Evolutionary conservation across 306 rosid genomes (phyloP).

Genomic region (Macrotyloma uniflorum): DNA sequence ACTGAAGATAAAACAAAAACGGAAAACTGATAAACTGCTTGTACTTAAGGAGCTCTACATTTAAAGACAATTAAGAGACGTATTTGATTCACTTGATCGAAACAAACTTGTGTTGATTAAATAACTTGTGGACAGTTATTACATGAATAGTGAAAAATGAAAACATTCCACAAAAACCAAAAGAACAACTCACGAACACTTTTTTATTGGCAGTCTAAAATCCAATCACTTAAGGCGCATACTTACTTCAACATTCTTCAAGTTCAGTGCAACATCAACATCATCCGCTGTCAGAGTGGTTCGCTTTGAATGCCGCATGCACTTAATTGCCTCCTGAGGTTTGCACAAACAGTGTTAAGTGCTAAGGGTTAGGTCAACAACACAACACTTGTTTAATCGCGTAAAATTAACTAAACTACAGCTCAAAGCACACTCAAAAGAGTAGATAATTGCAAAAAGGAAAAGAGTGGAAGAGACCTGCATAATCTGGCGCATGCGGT

Average conservation of each 20-base stretch:
- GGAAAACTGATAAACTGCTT: neutral
- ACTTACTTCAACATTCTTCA: slow-evolving; percentile 88
- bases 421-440: neutral
- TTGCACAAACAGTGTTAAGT: neutral
- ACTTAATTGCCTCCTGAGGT: slow-evolving; percentile 87
- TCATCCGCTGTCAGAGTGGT: slow-evolving; percentile 72
- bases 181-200: neutral
- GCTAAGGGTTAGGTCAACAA: neutral
- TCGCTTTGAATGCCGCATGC: slow-evolving; percentile 88
- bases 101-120: slow-evolving; percentile 6
- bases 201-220: neutral
- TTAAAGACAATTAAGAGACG: neutral
- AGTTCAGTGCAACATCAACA: slow-evolving; percentile 82
- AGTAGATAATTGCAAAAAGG: neutral
- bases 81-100: neutral
- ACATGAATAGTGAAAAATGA: neutral
- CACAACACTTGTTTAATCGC: neutral
- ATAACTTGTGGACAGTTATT: neutral
- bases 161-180: neutral
- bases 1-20: neutral
- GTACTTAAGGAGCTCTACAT: neutral
- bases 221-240: neutral
- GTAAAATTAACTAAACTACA: neutral
- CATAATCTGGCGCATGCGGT: slow-evolving; percentile 91
- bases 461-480: slow-evolving; percentile 53